phyloP scores from a whole-genome alignment of 768 basidiomycete species.

The Imleria badia region DNA sequence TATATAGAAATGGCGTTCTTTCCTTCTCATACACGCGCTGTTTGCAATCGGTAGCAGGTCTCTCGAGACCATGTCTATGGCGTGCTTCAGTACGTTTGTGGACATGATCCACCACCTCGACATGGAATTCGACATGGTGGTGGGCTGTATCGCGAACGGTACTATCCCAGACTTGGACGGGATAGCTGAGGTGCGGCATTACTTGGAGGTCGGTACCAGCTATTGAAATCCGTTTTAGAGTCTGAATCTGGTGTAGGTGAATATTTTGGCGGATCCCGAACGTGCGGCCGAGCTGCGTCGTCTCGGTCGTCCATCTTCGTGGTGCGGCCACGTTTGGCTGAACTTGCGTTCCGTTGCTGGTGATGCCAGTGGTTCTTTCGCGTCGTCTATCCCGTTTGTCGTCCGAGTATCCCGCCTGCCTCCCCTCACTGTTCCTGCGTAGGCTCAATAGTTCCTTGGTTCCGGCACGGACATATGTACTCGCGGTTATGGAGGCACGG shows the following conservation, averaged over 20 bases:
- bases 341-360: conserved; percentile 5
- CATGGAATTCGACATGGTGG: conserved; percentile 3
- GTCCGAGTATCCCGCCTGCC: too few relatives aligned
- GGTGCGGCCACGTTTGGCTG: conserved; percentile 14
- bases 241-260: neutral
- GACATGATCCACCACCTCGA: conserved; percentile 10
- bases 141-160: conserved; percentile 10
- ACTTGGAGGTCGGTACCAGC: neutral
- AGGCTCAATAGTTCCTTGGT: neutral
- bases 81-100: conserved; percentile 9
- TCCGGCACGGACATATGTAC: neutral
- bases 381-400: conserved; percentile 3
- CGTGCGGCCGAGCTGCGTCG: conserved; percentile 5
- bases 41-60: too few relatives aligned
- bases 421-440: neutral
- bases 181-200: neutral
- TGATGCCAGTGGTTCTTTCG: conserved; percentile 11
- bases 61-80: neutral
- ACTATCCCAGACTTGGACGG: conserved; percentile 1
- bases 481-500: neutral
- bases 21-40: too few relatives aligned
- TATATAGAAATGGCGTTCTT: neutral
- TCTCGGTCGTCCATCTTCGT: conserved; percentile 16
- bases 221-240: neutral
- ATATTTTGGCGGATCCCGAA: neutral